These are phyloP conservation scores for Metarhizium brunneum DNA, from an alignment of 2,329 filamentous ascomycete genomes.

Conservation along the genomic window DNA sequence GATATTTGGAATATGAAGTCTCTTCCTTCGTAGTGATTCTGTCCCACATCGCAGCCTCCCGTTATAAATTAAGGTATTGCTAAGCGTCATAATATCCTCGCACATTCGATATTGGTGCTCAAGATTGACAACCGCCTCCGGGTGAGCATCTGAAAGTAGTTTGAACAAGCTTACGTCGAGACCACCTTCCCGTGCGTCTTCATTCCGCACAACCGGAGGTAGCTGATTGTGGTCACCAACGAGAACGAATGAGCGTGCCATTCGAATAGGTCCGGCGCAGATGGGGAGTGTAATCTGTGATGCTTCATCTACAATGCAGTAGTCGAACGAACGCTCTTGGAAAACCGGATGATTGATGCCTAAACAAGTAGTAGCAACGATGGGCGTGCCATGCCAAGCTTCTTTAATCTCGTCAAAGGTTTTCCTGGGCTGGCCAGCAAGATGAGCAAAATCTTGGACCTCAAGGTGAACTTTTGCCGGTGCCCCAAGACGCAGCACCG, in stretches of 20 bases:
- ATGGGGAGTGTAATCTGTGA: constrained; percentile 96
- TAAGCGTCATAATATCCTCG: constrained; percentile 89
- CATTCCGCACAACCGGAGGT: constrained; percentile 88
- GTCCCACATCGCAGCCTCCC: constrained; percentile 86
- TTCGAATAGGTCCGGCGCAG: constrained; percentile 85
- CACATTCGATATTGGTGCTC: constrained; percentile 99
- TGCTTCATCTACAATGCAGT: constrained; percentile 96
- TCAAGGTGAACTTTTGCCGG: constrained; percentile 80
- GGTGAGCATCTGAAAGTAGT: constrained; percentile 79
- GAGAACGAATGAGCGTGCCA: constrained; percentile 86
- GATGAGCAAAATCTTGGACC: constrained; percentile 73
- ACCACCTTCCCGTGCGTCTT: constrained; percentile 74
- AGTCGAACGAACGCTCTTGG: constrained; percentile 83
- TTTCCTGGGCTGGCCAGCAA: constrained; percentile 64
- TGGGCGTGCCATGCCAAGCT: constrained; percentile 75
- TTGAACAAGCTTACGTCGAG: constrained; percentile 93
- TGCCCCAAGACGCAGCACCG: constrained; percentile 77
- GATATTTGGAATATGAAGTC: constrained; percentile 60
- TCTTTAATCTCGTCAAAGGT: constrained; percentile 76
- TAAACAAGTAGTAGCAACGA: constrained; percentile 92
- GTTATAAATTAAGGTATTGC: constrained; percentile 88
- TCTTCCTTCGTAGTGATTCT: constrained; percentile 58
- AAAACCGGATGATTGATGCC: constrained; percentile 87
- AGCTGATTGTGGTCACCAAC: constrained; percentile 96
- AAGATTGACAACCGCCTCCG: constrained; percentile 78